Evolutionary conservation across 2,329 filamentous ascomycete species (phyloP).

Genomic region (Talaromyces sp.): DNA sequence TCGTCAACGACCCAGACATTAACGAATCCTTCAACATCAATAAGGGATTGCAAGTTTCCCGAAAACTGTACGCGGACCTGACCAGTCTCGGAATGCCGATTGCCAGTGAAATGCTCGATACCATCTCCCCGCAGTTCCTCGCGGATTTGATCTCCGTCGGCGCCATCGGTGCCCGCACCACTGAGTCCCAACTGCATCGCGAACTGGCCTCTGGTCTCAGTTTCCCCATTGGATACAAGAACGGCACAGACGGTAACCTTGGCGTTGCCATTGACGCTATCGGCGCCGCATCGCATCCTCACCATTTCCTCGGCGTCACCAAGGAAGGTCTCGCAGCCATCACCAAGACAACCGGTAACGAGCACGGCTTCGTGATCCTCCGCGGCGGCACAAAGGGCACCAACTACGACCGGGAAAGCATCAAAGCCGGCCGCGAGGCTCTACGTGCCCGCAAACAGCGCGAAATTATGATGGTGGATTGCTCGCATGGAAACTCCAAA

Average conservation of each 20-base stretch:
- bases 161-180: constrained; percentile 92
- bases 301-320: constrained; percentile 98
- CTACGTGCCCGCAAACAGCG: constrained; percentile 77
- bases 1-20: constrained; percentile 98
- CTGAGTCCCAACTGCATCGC: constrained; percentile 92
- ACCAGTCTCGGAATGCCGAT: constrained; percentile 87
- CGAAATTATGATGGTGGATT: constrained; percentile 95
- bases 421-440: constrained; percentile 71
- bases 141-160: constrained; percentile 93
- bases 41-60: constrained; percentile 89
- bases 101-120: constrained; percentile 97
- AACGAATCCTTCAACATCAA: constrained; percentile 98
- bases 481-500: constrained; percentile 95
- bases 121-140: constrained; percentile 95
- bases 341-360: constrained; percentile 85
- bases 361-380: constrained; percentile 95
- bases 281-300: constrained; percentile 59
- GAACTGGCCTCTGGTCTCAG: constrained; percentile 92
- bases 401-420: constrained; percentile 84
- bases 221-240: constrained; percentile 99
- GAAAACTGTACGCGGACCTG: constrained; percentile 88
- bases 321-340: constrained; percentile 96
- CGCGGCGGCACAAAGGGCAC: constrained; percentile 86
- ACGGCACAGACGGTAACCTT: constrained; percentile 90
- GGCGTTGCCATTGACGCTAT: constrained; percentile 94